Conservation (phyloP, 2,329 filamentous ascomycete species). For the Fusarium verrucosum region DNA sequence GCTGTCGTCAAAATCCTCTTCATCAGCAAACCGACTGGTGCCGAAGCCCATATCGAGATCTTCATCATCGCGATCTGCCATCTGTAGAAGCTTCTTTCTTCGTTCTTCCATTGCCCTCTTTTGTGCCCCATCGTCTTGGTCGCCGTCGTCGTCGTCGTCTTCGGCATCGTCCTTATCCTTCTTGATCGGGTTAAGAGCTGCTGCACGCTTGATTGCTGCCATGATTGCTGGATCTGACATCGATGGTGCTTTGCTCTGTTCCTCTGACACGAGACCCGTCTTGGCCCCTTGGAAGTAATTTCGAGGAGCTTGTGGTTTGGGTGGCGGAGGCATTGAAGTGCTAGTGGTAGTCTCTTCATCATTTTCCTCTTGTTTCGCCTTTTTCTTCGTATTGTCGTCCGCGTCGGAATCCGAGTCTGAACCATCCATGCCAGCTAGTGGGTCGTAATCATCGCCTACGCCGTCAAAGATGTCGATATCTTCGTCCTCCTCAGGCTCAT, state of each 20-base stretch:
- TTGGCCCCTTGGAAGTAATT: constrained; percentile 73
- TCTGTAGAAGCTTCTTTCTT: constrained; percentile 77
- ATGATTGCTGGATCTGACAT: constrained; percentile 80
- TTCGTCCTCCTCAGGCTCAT: constrained; percentile 60
- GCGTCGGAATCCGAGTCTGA: constrained; percentile 58
- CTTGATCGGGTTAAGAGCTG: constrained; percentile 65
- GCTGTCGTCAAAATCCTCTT: constrained; percentile 78
- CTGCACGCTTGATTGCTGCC: constrained; percentile 86
- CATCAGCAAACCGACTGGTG: constrained; percentile 85
- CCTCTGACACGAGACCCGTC: constrained; percentile 62
- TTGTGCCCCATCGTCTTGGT: constrained; percentile 54
- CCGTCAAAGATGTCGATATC: constrained; percentile 73
- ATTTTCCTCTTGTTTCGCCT: constrained; percentile 30
- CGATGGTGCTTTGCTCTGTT: constrained; percentile 61
- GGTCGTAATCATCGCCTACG: constrained; percentile 73
- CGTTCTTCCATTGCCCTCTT: constrained; percentile 70
- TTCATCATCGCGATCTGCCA: constrained; percentile 80
- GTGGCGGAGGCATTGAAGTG: constrained; percentile 58
- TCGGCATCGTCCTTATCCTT: constrained; percentile 47
- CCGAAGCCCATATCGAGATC: constrained; percentile 97
- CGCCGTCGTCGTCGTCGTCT: constrained; percentile 40
- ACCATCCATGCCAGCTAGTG: constrained; percentile 65
- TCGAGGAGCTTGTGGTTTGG: constrained; percentile 53
- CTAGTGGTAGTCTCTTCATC: constrained; percentile 34
- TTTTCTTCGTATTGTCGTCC: constrained; percentile 48